phyloP scores from a whole-genome alignment of 1,284 basidiomycete species.

The Microbotryomycetes sp. region DNA sequence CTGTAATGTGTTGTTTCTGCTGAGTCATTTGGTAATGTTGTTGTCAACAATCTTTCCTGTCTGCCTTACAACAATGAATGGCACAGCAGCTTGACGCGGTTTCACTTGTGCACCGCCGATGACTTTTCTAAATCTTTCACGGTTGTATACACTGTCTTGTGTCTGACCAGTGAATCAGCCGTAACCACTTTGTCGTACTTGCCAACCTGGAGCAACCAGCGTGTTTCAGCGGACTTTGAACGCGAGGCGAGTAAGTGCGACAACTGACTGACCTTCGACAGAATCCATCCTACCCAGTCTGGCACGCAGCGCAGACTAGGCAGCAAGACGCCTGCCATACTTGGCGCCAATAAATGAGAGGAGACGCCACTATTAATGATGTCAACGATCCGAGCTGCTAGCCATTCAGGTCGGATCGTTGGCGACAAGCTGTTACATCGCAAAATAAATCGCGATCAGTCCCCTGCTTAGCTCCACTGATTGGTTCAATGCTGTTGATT shows the following conservation, averaged over 20 bases:
- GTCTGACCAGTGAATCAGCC: background rate
- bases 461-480: background rate
- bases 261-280: background rate
- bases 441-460: background rate
- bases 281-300: background rate
- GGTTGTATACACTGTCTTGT: background rate
- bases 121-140: background rate
- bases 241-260: background rate
- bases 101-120: too few species aligned
- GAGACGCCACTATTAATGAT: background rate
- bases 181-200: background rate
- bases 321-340: background rate
- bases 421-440: background rate
- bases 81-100: too few species aligned
- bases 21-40: too few species aligned
- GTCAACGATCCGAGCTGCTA: background rate
- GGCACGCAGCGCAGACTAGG: background rate
- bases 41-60: too few species aligned
- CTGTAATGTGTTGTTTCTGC: too few species aligned
- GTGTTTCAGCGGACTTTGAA: background rate
- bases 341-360: constrained; percentile 1
- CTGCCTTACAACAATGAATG: too few species aligned
- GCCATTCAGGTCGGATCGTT: constrained; percentile 2
- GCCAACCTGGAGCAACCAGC: background rate
- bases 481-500: background rate